Base-by-base conservation (phyloP, 805 yeast species). In the Barnettozyma vustinii region DNA sequence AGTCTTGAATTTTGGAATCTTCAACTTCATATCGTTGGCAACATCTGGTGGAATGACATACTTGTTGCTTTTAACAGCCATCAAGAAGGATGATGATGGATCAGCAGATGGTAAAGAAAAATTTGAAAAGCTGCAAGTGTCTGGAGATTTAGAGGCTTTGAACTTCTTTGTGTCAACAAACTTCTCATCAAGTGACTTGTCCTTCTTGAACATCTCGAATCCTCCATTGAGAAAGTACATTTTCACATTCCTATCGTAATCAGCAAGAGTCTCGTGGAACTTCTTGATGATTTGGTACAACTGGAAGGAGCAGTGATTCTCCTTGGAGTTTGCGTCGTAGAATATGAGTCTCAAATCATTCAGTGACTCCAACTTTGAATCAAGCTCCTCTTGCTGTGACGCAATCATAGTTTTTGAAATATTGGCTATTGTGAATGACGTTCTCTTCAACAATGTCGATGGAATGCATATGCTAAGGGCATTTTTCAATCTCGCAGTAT, bases 381-480 rank as follows among this genome's bases (percentile, higher is more conserved):
- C 49, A 1, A 61, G 32, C 9, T 27, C 33, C 18, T 37, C 37
- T 37, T 55, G 56, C 47, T 61, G 64, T 2, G 57, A 42, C 1
- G 51, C 42, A 15, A 54, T 55, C 65, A 61, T 61, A 5, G 65
- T 61, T 40, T 58, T 61, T 47, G 57, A 56, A 35, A 61, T 52
- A 40, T 61, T 61, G n/a, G 53, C 43, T 16, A 61, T 43, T 21
- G 56, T 56, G 56, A 61, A 61, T 1, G 62, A 56, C 2, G 52
- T 41, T 51, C 98, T 76, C 62, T 83, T 87, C 54, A 92, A 68
- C 30, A 92, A 71, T 1, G 97, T 92, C 15, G 96, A 84, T 1
- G 98, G 97, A 10, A 91, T 72, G 62, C 96, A 87, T 25, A 92
- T 76, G 61, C 87, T 88, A 40, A 87, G 68, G 0, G 97, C 79